phyloP scores from a whole-genome alignment of 78 protist genomes.

The Diacronema lutheri region DNA sequence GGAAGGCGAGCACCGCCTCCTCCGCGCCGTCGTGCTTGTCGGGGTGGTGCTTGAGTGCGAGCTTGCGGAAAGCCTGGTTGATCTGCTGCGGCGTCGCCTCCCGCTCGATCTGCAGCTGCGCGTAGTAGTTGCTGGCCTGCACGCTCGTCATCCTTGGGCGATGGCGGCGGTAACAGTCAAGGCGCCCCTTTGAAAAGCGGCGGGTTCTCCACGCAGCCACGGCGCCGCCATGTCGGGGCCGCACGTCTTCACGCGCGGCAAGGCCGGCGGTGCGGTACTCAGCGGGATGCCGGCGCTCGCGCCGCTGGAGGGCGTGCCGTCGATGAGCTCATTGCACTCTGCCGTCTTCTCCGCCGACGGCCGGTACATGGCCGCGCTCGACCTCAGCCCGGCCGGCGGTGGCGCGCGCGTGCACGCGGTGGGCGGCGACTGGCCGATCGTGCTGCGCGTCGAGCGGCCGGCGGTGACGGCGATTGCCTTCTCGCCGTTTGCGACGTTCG shows the following conservation, averaged over 20 bases:
- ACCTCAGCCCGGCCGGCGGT: background rate
- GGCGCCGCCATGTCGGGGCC: no score
- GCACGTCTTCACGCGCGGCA: no score
- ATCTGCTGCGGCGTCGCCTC: background rate
- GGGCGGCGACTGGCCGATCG: background rate
- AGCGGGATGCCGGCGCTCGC: no score
- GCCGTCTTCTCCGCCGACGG: conserved; percentile 13
- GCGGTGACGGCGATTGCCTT: background rate
- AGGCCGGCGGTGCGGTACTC: no score
- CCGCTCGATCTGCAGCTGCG: background rate
- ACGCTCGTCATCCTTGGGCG: no score
- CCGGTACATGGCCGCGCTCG: background rate
- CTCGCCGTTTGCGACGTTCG: conserved; percentile 17
- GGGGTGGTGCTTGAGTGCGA: background rate
- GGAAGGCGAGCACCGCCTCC: background rate
- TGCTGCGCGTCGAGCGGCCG: background rate
- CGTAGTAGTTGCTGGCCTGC: background rate
- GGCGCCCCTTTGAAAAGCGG: no score
- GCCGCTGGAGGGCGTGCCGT: no score
- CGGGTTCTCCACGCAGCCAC: no score
- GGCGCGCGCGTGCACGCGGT: background rate
- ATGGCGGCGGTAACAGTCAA: no score
- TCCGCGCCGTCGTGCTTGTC: background rate
- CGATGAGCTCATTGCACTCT: no score
- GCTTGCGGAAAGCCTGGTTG: background rate